Base-by-base conservation (phyloP, 768 basidiomycete genomes). In the Epithele typhae region DNA sequence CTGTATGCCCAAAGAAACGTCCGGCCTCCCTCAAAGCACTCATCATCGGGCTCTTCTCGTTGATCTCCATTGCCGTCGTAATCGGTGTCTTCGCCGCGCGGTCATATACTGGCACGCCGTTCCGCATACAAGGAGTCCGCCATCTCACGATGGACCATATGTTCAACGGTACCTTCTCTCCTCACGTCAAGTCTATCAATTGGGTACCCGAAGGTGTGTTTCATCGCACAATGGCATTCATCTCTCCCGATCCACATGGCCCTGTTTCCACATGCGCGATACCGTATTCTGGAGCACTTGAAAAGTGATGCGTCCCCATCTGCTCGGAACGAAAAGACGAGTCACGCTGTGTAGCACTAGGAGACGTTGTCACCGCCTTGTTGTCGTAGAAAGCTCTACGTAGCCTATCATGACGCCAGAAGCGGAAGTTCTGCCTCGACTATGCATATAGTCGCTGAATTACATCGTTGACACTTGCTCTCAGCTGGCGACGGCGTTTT, bases 401-500 rank as follows among this genome's bases (percentile, higher is more conserved):
- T n/a, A n/a, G n/a, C n/a, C n/a, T n/a, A n/a, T n/a, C n/a, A n/a
- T n/a, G n/a, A n/a, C n/a, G n/a, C n/a, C n/a, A n/a, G n/a, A n/a
- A n/a, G n/a, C n/a, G n/a, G n/a, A n/a, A n/a, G n/a, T n/a, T n/a
- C n/a, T n/a, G n/a, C n/a, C n/a, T n/a, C n/a, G n/a, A n/a, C n/a
- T n/a, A n/a, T n/a, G n/a, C n/a, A n/a, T n/a, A 32, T 15, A 15
- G 9, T 32, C 30, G 7, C n/a, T 36, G 8, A 14, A 36, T 36
- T n/a, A n/a, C n/a, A n/a, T 14, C 17, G n/a, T 19, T 39, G 14
- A 18, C 30, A 18, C 27, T 17, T 9, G 25, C 27, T 19, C 32
- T 25, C 25, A 96, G 96, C 94, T 56, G 92, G 91, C 0, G 96
- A 99, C 62, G 96, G 96, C 0, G 89, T 96, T 1, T 96, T 84